Evolutionary conservation across 257 asterid genomes (phyloP).

Genomic region (Solanum sejunctum): DNA sequence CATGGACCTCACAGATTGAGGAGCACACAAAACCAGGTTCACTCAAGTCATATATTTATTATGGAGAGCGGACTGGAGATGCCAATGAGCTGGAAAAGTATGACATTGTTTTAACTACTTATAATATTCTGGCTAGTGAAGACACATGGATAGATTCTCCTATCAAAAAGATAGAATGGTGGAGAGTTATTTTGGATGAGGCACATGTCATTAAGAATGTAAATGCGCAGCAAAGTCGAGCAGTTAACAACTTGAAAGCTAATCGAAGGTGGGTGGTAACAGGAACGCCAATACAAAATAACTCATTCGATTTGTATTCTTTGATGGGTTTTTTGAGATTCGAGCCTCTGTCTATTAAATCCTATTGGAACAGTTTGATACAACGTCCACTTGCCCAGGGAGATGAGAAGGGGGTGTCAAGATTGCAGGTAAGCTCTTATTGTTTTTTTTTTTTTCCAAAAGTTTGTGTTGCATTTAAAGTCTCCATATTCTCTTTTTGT

Average conservation of each 20-base stretch:
- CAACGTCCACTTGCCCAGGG: conserved; percentile 69
- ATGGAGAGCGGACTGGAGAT: conserved; percentile 62
- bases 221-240: conserved; percentile 53
- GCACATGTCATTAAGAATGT: conserved; percentile 73
- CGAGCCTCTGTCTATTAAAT: conserved; percentile 64
- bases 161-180: conserved; percentile 64
- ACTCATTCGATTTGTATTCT: conserved; percentile 60
- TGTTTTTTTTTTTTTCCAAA: background rate
- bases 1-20: conserved; percentile 64
- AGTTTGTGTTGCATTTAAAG: background rate
- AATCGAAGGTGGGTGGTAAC: conserved; percentile 78
- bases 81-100: conserved; percentile 38
- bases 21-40: conserved; percentile 56
- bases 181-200: conserved; percentile 76
- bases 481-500: background rate
- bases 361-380: conserved; percentile 62
- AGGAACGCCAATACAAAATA: conserved; percentile 76
- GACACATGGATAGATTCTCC: conserved; percentile 42
- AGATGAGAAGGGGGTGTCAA: conserved; percentile 53
- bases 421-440: conserved; percentile 50
- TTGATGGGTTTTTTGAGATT: conserved; percentile 61
- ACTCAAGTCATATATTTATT: conserved; percentile 55
- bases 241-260: conserved; percentile 50
- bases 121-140: conserved; percentile 47
- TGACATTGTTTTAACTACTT: conserved; percentile 72